Evolutionary conservation across 306 rosid genomes (phyloP), one percentile per base, ranked within the genome.

Genomic region (Cucurbita argyrosperma): DNA sequence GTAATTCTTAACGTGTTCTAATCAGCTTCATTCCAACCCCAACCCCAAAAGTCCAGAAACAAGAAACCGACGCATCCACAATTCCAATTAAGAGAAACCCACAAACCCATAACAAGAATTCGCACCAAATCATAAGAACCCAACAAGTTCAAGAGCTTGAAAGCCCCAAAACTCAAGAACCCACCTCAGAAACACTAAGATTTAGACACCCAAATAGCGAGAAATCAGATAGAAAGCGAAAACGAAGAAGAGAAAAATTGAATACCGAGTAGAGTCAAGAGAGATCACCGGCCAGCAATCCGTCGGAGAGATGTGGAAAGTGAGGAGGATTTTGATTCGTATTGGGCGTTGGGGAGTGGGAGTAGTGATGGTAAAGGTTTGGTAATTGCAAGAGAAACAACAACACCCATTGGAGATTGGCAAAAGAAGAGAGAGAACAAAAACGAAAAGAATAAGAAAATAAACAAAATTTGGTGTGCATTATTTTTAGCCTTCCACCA

Each of bases 41-140:
- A 77, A 54, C 81, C 86, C 92, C 81, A 84, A 51, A 84, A 84
- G 81, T 80, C 79, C 78, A 87, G 77, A 81, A 88, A 80, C 72
- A 79, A 80, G 35, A 81, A 77, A 74, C 76, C 84, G 6, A 82
- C 80, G 66, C 85, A 86, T 46, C 82, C 91, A 84, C 74, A 79
- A 65, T 78, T 82, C 84, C 81, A 83, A 85, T 65, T 80, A 68
- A 83, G 81, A 58, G 80, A 75, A 80, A 69, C 84, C 87, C 83
- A 85, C 86, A 83, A 76, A 76, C 79, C 80, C 72, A 81, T 79
- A 5, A 60, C 57, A 54, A 57, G 35, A 74, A 71, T 51, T 43
- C 79, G 46, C 78, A 43, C 53, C 61, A 72, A 77, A 80, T 46
- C 52, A 66, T 71, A 35, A 18, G 76, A 19, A 10, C 16, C 2